Evolutionary conservation across 345 rosid species (phyloP).

Genomic region (Capsella bursapastoris): DNA sequence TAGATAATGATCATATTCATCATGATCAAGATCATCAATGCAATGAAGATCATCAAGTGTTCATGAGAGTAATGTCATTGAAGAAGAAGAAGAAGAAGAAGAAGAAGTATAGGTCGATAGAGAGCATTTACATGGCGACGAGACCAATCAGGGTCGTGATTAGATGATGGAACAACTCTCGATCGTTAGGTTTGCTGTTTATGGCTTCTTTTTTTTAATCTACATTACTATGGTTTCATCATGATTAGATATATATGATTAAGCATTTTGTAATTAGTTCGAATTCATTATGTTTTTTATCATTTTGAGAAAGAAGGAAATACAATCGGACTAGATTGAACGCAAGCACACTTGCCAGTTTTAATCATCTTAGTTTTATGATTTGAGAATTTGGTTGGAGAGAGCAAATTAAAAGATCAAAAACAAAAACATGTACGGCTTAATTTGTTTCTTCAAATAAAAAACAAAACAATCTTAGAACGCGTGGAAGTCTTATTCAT

Average conservation of each 20-base stretch:
- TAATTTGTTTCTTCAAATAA: background rate
- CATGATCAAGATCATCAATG: constrained; percentile 38
- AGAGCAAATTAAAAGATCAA: background rate
- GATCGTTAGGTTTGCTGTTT: background rate
- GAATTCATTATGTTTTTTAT: background rate
- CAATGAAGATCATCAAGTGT: constrained; percentile 18
- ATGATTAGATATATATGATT: background rate
- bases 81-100: constrained; percentile 36
- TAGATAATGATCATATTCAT: constrained; percentile 36
- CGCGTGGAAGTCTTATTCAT: constrained; percentile 18
- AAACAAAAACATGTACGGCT: background rate
- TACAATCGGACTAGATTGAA: background rate
- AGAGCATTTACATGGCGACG: constrained; percentile 44
- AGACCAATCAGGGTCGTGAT: constrained; percentile 33
- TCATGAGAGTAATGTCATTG: constrained; percentile 27
- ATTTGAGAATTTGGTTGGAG: background rate
- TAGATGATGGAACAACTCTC: constrained; percentile 25
- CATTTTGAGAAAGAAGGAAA: background rate
- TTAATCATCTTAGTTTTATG: background rate
- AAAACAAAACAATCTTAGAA: background rate
- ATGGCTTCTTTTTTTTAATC: background rate
- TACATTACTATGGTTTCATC: background rate
- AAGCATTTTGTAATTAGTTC: constrained; percentile 10
- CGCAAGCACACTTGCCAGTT: background rate
- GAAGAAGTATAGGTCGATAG: constrained; percentile 33